Evolutionary conservation across 106 monocot genomes (phyloP), one percentile per base, ranked within the genome.

Genomic region (Apostasia shenzhenica): DNA sequence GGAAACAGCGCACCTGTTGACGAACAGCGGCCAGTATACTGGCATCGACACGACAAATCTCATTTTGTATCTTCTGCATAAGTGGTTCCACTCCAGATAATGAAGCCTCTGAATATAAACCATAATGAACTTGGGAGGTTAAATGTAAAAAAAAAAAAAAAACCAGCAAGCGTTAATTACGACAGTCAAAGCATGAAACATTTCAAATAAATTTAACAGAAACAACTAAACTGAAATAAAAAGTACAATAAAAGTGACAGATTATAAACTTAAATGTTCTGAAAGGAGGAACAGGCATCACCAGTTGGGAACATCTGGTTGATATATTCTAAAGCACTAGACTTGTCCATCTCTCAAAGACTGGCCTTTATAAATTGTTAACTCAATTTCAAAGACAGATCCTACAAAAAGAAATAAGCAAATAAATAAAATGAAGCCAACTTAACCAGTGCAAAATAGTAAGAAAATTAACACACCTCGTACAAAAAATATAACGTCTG

Each of bases 231-330:
- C 26, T 26, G 26, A 26, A 26, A 26, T 26, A 26, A 26, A 26
- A 26, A 26, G 26, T 26, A 26, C 26, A 26, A 26, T 26, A 26
- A 26, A 26, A 26, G 26, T 26, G 26, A n/a, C n/a, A 26, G 26
- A 26, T 26, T 26, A 26, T 26, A 26, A 26, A 26, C 26, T 26
- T 26, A 26, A 26, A 26, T 26, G 26, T 26, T 26, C 26, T 26
- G 26, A 26, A 26, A 26, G 26, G 26, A 26, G 26, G 26, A 26
- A 26, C 26, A 26, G 26, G 26, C 26, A 26, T 26, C 46, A 95
- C 95, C 92, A 13, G 92, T 97, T 6, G 97, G 92, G 54, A 99
- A 99, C 97, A 99, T 99, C 85, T 90, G 90, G 44, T 94, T 94
- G 67, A 94, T 94, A 75, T 94, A 94, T 72, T 94, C 94, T 55